Percentiles rank a stretch among this genome's conserved stretches.
These are phyloP conservation scores for Fusarium euwallaceae DNA, from an alignment of 2,329 filamentous ascomycete genomes.

Conservation along the genomic window DNA sequence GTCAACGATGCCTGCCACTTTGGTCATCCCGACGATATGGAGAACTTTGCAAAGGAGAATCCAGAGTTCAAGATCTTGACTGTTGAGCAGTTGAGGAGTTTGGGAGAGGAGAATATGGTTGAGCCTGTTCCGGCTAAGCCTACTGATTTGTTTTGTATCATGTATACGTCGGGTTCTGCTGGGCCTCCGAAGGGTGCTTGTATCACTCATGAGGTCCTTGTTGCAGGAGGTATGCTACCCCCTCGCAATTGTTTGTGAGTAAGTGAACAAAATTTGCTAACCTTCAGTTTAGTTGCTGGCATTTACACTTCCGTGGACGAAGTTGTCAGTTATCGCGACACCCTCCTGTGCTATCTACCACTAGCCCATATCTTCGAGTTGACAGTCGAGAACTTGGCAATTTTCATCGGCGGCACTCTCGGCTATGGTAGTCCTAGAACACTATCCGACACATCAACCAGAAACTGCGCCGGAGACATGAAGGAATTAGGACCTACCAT, in stretches of 20 bases:
- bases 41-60: conserved; percentile 68
- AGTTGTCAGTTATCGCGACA: conserved; percentile 81
- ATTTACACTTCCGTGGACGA: conserved; percentile 82
- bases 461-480: conserved; percentile 93
- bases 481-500: conserved; percentile 89
- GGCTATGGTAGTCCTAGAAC: conserved; percentile 93
- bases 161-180: conserved; percentile 90
- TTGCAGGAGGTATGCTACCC: conserved; percentile 69
- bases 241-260: not conserved
- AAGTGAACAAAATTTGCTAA: not conserved
- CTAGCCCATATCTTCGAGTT: conserved; percentile 97
- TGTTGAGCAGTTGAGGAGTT: conserved; percentile 64
- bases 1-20: conserved; percentile 72
- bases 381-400: conserved; percentile 88
- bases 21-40: conserved; percentile 62
- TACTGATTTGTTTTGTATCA: conserved; percentile 84
- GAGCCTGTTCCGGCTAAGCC: conserved; percentile 78
- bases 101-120: conserved; percentile 74
- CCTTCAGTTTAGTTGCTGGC: conserved; percentile 72
- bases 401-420: conserved; percentile 90
- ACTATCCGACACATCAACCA: conserved; percentile 84
- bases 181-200: conserved; percentile 90
- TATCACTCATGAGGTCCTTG: conserved; percentile 83
- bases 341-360: conserved; percentile 89
- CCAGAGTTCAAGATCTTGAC: conserved; percentile 65